Base-by-base conservation (phyloP, 1,284 basidiomycete genomes). In the Cryptococcus maquisensis region DNA sequence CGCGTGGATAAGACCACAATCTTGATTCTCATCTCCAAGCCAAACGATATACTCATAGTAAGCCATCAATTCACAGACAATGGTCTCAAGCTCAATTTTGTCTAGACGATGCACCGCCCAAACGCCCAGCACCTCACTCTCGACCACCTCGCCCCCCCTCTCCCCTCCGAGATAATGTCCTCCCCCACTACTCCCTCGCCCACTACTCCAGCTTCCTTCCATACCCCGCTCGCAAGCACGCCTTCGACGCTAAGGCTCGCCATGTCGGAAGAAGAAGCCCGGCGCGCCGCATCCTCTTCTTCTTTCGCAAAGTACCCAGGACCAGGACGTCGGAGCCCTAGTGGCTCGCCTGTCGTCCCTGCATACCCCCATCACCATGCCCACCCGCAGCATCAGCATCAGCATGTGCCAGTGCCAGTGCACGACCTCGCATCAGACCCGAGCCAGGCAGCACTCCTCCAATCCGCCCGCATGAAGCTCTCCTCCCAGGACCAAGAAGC, bases 401-500 rank as follows among this genome's bases (percentile, higher is more conserved):
- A 47, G 16, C 18, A 43, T n/a, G 24, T 16, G 16, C 41, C 4
- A 15, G n/a, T 1, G 13, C 8, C 41, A 18, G 16, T 24, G 9
- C 9, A 8, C 12, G 43, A 44, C 13, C 23, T 40, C 42, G 49
- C 45, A 20, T 24, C 26, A 16, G 52, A 56, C 20, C 47, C 49
- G 8, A 49, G 47, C 16, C 55, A 60, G 45, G 44, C 59, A 1
- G 53, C 60, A 2, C 51, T 68, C 5, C 49, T 73, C 10, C 59
- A 66, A 40, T 62, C 64, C 6, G 71, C 63, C 2, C 42, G 71
- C 7, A 32, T 59, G 28, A 68, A 69, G 43, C 26, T 73, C 45
- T 62, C 62, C 5, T 59, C 60, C 10, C 54, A 55, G 28, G 71
- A 73, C 54, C 61, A 62, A 47, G 70, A 70, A 51, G 69, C 70